A percentile compares a stretch with the other conserved stretches of the same genome.
These are phyloP conservation scores for Heterobasidion occidentale DNA, from an alignment of 1,284 basidiomycete species.

Conservation along the genomic window DNA sequence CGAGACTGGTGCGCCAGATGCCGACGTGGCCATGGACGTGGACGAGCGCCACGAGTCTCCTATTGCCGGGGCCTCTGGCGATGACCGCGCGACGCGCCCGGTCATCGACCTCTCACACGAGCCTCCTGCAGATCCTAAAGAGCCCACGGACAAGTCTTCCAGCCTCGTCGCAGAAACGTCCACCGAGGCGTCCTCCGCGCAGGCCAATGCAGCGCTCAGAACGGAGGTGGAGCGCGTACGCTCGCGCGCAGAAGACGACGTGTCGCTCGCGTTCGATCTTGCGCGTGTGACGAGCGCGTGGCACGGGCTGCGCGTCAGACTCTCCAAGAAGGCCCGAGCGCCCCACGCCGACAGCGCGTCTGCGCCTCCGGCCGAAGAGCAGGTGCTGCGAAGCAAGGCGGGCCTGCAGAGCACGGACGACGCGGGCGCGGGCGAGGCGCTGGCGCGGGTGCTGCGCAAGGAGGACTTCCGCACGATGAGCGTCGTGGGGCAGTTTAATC, in stretches of 20 bases:
- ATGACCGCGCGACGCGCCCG: not conserved
- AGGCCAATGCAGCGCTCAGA: not conserved
- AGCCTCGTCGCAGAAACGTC: conserved; percentile 1
- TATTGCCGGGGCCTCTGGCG: not conserved
- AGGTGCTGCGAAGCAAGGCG: conserved; percentile 24
- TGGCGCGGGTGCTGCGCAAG: conserved; percentile 86
- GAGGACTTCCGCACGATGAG: conserved; percentile 82
- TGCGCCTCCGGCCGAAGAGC: not conserved
- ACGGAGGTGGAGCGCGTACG: conserved; percentile 39
- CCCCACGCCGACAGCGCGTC: not conserved
- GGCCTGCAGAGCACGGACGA: conserved; percentile 55
- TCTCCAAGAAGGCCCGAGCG: not conserved
- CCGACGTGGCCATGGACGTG: conserved; percentile 6
- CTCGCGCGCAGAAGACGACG: conserved; percentile 21
- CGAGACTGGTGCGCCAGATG: not conserved
- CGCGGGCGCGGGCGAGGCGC: conserved; percentile 56
- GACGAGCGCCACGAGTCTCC: conserved; percentile 9
- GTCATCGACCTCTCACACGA: conserved; percentile 21
- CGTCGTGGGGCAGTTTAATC: conserved; percentile 92
- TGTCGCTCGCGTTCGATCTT: conserved; percentile 40
- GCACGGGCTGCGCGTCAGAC: conserved; percentile 15
- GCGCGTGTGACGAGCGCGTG: conserved; percentile 30
- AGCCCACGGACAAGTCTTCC: not conserved
- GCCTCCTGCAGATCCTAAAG: conserved; percentile 10
- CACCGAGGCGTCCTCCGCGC: not conserved